These are phyloP conservation scores for Plenodomus biglobosus DNA, from an alignment of 2,329 filamentous ascomycete species.

Conservation along the genomic window DNA sequence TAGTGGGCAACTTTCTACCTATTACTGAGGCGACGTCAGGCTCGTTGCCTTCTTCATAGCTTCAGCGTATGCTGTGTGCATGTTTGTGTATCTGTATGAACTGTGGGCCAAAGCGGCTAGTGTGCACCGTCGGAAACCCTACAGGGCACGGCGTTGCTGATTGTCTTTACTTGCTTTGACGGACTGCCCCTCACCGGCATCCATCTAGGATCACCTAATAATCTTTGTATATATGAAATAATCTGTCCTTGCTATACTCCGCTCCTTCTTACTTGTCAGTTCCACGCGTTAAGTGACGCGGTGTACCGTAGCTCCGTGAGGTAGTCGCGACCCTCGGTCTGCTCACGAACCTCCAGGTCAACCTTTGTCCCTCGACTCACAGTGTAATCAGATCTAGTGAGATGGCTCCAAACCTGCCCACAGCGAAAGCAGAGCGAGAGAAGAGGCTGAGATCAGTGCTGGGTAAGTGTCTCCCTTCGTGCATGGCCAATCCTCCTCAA, in stretches of 20 bases:
- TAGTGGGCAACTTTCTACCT: conserved; percentile 94
- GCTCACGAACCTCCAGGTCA: neutral
- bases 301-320: neutral
- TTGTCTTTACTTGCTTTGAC: neutral
- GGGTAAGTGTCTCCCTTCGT: conserved; percentile 19
- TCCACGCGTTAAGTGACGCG: neutral
- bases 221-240: neutral
- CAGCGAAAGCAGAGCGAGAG: conserved; percentile 38
- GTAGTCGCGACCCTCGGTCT: neutral
- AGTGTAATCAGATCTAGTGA: neutral
- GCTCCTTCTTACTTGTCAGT: conserved; percentile 3
- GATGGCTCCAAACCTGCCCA: conserved; percentile 29
- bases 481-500: neutral
- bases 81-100: neutral
- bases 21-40: conserved; percentile 59
- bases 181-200: neutral
- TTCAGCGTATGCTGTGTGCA: neutral
- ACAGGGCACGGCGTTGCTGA: neutral
- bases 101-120: no score
- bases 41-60: conserved; percentile 16
- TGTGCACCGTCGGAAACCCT: no score
- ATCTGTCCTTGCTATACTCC: neutral
- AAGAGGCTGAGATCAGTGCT: conserved; percentile 39
- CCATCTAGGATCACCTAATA: neutral
- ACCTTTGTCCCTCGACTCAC: neutral